phyloP scores from a whole-genome alignment of 83 land plant genomes.

The Picea abies region DNA sequence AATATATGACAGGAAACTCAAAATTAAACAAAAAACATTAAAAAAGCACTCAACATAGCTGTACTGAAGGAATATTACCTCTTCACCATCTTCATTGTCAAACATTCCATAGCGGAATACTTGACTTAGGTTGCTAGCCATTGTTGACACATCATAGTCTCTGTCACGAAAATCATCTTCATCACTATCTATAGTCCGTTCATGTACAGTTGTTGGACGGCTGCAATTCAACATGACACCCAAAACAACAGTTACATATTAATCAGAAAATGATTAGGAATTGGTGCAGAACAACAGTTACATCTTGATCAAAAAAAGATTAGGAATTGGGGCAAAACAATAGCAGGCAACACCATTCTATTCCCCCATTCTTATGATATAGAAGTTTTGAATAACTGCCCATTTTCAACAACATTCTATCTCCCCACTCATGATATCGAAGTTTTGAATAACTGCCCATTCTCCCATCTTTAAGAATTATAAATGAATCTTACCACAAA shows the following conservation, averaged over 20 bases:
- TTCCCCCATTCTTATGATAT: background rate
- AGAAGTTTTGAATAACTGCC: background rate
- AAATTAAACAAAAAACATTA: background rate
- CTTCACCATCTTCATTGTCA: constrained; percentile 65
- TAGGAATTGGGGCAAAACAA: constrained; percentile 12
- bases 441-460: background rate
- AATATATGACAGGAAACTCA: background rate
- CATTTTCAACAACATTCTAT: too few relatives aligned
- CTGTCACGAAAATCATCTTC: constrained; percentile 93
- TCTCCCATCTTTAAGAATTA: background rate
- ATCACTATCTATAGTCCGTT: constrained; percentile 85
- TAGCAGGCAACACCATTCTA: too few relatives aligned
- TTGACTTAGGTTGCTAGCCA: constrained; percentile 73
- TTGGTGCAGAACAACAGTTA: constrained; percentile 13
- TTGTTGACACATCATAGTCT: constrained; percentile 92
- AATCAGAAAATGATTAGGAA: background rate
- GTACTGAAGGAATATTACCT: constrained; percentile 35
- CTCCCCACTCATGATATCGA: background rate
- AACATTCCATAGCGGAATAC: constrained; percentile 73
- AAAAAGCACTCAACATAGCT: too few relatives aligned
- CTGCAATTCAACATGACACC: constrained; percentile 32
- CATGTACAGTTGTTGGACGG: constrained; percentile 87
- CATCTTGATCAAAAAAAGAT: background rate
- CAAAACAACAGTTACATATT: constrained; percentile 1
- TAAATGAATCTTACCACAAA: too few relatives aligned